phyloP scores from a whole-genome alignment of 139 green algal genomes.

The Coccomyxa sp. region DNA sequence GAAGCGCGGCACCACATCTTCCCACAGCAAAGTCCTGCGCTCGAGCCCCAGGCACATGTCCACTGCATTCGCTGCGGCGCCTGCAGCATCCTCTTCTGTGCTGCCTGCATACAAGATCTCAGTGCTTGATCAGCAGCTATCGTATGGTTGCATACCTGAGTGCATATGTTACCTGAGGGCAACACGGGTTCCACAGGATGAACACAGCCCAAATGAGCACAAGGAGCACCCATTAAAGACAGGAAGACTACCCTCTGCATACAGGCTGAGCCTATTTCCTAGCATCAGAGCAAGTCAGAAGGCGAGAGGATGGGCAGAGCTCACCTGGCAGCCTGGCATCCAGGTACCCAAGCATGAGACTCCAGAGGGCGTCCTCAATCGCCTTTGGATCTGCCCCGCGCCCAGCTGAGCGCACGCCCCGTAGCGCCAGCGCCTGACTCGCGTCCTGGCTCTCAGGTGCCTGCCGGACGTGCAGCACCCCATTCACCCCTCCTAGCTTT shows the following conservation, averaged over 20 bases:
- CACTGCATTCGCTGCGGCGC: slow-evolving; percentile 26
- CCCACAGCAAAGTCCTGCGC: slow-evolving; percentile 29
- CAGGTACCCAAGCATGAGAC: slow-evolving; percentile 36
- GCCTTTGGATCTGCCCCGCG: neutral
- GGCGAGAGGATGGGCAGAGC: neutral
- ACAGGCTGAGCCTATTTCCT: neutral
- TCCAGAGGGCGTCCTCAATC: slow-evolving; percentile 10
- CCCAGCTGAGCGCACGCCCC: neutral
- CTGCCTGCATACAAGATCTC: no score
- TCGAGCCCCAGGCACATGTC: slow-evolving; percentile 30
- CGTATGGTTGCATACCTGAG: neutral
- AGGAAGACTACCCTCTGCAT: neutral
- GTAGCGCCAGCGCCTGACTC: no score
- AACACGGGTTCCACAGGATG: neutral
- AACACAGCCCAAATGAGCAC: neutral
- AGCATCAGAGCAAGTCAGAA: neutral
- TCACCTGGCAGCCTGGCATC: slow-evolving; percentile 4
- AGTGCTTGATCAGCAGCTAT: neutral
- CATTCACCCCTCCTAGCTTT: no score
- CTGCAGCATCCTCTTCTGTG: slow-evolving; percentile 17
- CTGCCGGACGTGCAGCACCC: no score
- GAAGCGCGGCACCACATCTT: slow-evolving; percentile 23
- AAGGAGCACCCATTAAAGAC: no score
- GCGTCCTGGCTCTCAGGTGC: no score
- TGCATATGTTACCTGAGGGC: neutral